Evolutionary conservation across 2,329 filamentous ascomycete genomes (phyloP), one percentile per base, ranked within the genome.

Genomic region (Drechslerella coelobrocha): DNA sequence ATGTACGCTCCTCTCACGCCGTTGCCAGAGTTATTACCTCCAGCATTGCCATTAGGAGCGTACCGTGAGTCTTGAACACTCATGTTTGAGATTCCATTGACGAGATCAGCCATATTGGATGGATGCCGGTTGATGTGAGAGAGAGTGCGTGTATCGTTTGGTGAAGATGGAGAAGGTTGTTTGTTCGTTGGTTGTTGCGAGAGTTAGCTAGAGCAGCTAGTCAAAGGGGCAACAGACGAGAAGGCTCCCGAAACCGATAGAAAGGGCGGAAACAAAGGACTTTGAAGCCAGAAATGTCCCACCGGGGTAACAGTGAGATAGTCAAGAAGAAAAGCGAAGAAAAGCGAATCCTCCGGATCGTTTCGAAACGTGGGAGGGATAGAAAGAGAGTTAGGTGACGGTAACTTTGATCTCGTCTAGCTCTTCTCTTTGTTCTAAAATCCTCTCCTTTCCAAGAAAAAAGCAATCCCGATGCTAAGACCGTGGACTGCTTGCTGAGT

Each of bases 41-140:
- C 59, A 29, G 51, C 41, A 19, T 48, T 37, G 50, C 55, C 63
- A 34, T 55, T 51, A 43, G 66, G 66, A 53, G 66, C 66, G 23
- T 41, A 71, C 12, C 66, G 66, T 56, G 82, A 83, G 75, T 84
- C 83, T 76, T 83, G 73, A 59, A 76, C 78, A 65, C 81, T 86
- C 74, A 93, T 83, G 80, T 82, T 88, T 77, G 93, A 83, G 78
- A 87, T 86, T 79, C 84, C 85, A 85, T 93, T 92, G 83, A 91
- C 91, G 77, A 94, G 85, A 83, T 92, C 88, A 79, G 89, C 89
- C 89, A 92, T 92, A 78, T 80, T 88, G 59, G 50, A 43, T 26
- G 45, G 41, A 29, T 19, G 17, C 45, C 24, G 9, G 24, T 50
- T 21, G 41, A 24, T 24, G 14, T 27, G 24, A 10, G 26, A 39